phyloP scores from a whole-genome alignment of 148 eudicot genomes.

The Rhododendron simsii region DNA sequence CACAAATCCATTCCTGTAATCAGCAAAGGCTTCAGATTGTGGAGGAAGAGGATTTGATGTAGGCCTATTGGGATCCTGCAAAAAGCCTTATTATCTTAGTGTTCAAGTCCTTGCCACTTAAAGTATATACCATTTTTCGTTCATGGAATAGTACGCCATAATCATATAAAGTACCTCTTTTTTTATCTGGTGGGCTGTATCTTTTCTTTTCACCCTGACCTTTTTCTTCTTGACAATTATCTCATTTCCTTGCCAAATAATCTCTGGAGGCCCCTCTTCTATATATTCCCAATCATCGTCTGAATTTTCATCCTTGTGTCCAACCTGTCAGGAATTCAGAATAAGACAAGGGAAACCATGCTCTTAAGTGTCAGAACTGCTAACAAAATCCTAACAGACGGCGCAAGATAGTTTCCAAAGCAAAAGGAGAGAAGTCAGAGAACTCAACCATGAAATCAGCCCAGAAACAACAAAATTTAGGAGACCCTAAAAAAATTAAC shows the following conservation, averaged over 20 bases:
- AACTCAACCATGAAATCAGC: background rate
- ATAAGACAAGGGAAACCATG: background rate
- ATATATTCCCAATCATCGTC: slow-evolving; percentile 76
- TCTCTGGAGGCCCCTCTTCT: slow-evolving; percentile 95
- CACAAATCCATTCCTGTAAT: slow-evolving; percentile 40
- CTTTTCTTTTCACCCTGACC: slow-evolving; percentile 74
- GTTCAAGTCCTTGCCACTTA: background rate
- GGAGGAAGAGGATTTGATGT: slow-evolving; percentile 99
- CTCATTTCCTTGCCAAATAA: slow-evolving; percentile 97
- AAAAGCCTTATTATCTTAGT: slow-evolving; percentile 7
- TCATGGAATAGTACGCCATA: no score
- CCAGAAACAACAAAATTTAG: background rate
- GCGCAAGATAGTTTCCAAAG: background rate
- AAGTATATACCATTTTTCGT: background rate
- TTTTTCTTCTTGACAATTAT: slow-evolving; percentile 92
- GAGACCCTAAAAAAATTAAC: background rate
- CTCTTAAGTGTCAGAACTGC: background rate
- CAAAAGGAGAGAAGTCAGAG: background rate
- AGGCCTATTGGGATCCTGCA: slow-evolving; percentile 72
- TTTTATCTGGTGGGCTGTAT: slow-evolving; percentile 19
- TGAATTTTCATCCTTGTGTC: slow-evolving; percentile 46
- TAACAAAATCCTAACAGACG: background rate
- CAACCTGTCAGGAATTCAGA: slow-evolving; percentile 37
- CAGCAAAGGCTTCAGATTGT: slow-evolving; percentile 74
- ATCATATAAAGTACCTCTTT: slow-evolving; percentile 42